Base-by-base conservation (phyloP, 2,329 filamentous ascomycete genomes). In the Ampelomyces quisqualis region DNA sequence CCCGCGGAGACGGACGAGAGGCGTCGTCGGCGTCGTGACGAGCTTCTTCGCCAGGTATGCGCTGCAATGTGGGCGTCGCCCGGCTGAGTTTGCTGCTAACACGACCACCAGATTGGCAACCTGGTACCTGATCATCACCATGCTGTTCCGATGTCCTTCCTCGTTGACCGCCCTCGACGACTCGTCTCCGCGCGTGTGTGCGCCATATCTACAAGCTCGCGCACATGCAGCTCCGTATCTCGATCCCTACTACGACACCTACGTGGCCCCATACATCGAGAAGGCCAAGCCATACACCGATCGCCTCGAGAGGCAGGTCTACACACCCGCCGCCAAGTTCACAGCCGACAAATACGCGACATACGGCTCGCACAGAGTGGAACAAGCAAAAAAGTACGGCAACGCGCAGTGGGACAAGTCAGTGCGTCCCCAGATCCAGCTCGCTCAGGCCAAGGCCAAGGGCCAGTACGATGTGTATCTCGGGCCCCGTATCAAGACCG, bases 91-190 rank as follows among this genome's bases (percentile, higher is more conserved):
- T 6, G 10, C 15, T 24, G 20, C 46, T 55, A 13, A 55, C 40
- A 10, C 10, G 8, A 8, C 2, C 10, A 3, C 7, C 39, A 64
- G 91, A 60, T 68, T 96, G 30, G 68, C 84, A 43, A 85, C 88
- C 14, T 98, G 91, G 91, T 95, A 93, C 66, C 78, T 84, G 23
- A 82, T 97, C 51, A 69, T 90, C 47, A 93, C 86, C 17, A 73
- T 93, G 40, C 70, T 91, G 44, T 86, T 98, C 66, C 81, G 85
- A 47, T 98, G 91, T 67, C 91, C 91, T 9, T 74, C 82, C 3
- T 81, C 80, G 7, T 70, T 84, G 45, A 78, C 84, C 19, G 77
- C 81, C 18, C 80, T 93, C 59, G 79, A 81, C 57, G 80, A 85
- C 18, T 71, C 77, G 20, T 87, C 88, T 1, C 87, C 90, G 1